Evolutionary conservation across 2,329 filamentous ascomycete genomes (phyloP).

Genomic region (Sporothrix protearum): DNA sequence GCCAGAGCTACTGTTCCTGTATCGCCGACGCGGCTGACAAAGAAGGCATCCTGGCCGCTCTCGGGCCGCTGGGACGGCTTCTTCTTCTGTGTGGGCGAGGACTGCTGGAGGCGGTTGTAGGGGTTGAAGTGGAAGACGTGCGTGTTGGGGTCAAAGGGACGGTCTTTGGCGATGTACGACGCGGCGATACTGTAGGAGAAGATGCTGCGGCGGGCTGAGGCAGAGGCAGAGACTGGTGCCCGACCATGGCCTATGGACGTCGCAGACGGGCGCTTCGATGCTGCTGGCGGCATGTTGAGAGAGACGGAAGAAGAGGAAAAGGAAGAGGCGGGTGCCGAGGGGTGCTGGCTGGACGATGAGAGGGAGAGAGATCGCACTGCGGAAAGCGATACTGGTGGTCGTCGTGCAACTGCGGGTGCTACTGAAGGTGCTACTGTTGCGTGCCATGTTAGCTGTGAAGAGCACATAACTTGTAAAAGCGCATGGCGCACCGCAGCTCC

Average conservation of each 20-base stretch:
- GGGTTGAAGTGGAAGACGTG: slow-evolving; percentile 72
- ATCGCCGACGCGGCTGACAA: slow-evolving; percentile 75
- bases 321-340: not conserved
- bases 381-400: not conserved
- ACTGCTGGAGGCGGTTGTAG: slow-evolving; percentile 55
- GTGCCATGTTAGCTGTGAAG: not conserved
- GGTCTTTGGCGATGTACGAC: slow-evolving; percentile 71
- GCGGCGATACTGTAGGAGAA: slow-evolving; percentile 70
- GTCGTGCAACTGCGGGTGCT: not conserved
- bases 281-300: slow-evolving; percentile 8
- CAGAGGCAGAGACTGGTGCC: not conserved
- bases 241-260: not conserved
- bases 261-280: not conserved
- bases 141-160: slow-evolving; percentile 61
- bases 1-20: slow-evolving; percentile 74
- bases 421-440: slow-evolving; percentile 6
- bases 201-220: slow-evolving; percentile 17
- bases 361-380: not conserved
- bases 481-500: not conserved
- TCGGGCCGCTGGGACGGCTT: slow-evolving; percentile 56
- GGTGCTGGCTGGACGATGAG: not conserved
- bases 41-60: slow-evolving; percentile 95
- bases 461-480: not conserved
- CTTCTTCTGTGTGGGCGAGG: slow-evolving; percentile 43
- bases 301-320: not conserved